Conservation (phyloP, 2,329 filamentous ascomycete species). For the Emergomyces africanus region DNA sequence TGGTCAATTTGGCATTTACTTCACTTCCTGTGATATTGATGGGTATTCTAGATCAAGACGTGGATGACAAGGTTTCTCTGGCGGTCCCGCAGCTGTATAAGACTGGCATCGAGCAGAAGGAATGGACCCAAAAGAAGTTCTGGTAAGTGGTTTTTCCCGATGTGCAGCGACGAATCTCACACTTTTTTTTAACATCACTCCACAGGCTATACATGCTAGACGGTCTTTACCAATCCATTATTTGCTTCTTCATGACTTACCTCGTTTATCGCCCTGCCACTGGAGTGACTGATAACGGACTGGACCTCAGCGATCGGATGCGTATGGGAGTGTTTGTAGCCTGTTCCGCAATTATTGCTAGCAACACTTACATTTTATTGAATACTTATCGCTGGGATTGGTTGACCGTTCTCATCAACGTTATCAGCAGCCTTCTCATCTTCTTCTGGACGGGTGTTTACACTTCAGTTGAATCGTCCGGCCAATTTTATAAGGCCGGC, state of each 20-base stretch:
- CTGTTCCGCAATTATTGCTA: conserved; percentile 69
- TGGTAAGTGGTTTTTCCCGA: conserved; percentile 54
- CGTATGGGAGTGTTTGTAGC: conserved; percentile 81
- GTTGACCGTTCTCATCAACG: conserved; percentile 74
- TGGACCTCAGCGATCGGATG: conserved; percentile 63
- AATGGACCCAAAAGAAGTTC: conserved; percentile 95
- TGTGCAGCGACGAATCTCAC: background rate
- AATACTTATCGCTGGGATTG: conserved; percentile 99
- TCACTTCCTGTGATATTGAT: conserved; percentile 90
- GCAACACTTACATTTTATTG: conserved; percentile 89
- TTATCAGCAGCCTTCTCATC: conserved; percentile 71
- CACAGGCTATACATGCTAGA: conserved; percentile 82
- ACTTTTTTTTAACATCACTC: conserved; percentile 17
- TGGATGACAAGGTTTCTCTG: conserved; percentile 83
- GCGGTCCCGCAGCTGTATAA: conserved; percentile 93
- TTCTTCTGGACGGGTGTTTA: conserved; percentile 97
- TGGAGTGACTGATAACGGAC: conserved; percentile 58
- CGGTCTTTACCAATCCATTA: conserved; percentile 85
- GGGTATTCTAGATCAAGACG: conserved; percentile 94
- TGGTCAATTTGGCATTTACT: conserved; percentile 95
- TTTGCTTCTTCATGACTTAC: conserved; percentile 89
- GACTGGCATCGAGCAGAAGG: conserved; percentile 84
- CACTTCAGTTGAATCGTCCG: conserved; percentile 45
- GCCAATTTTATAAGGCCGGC: conserved; percentile 63
- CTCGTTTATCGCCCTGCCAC: conserved; percentile 58